Conservation (phyloP, 1,284 basidiomycete species). For the Lentinula novae-zelandiae region DNA sequence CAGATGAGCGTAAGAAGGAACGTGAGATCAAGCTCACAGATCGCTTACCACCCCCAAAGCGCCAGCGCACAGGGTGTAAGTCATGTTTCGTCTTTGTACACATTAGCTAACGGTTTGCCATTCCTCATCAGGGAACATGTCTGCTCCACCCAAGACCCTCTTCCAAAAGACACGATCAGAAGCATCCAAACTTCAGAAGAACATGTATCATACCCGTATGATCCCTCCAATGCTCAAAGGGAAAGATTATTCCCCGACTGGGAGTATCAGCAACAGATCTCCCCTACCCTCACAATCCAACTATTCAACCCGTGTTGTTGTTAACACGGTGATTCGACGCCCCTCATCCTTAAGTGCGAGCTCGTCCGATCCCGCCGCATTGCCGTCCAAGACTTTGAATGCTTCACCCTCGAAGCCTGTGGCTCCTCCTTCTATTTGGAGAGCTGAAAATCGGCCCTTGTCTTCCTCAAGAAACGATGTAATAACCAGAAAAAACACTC, state of each 20-base stretch:
- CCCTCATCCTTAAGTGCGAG: constrained; percentile 23
- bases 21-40: constrained; percentile 70
- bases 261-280: constrained; percentile 31
- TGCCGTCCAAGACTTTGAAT: neutral
- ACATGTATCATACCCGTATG: constrained; percentile 49
- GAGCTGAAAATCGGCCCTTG: neutral
- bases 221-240: constrained; percentile 45
- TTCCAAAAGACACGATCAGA: constrained; percentile 73
- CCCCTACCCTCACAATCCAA: constrained; percentile 27
- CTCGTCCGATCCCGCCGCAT: constrained; percentile 8
- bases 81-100: constrained; percentile 16
- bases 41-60: constrained; percentile 58
- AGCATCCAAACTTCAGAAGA: constrained; percentile 62
- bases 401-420: constrained; percentile 13
- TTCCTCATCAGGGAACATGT: constrained; percentile 41
- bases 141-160: constrained; percentile 56
- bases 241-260: constrained; percentile 40
- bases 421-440: constrained; percentile 7
- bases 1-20: constrained; percentile 67
- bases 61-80: constrained; percentile 46
- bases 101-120: neutral
- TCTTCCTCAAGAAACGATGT: constrained; percentile 16
- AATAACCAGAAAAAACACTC: constrained; percentile 14
- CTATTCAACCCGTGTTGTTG: constrained; percentile 34
- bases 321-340: constrained; percentile 37